Evolutionary conservation across 2,329 filamentous ascomycete genomes (phyloP), one percentile per base, ranked within the genome.

Genomic region (Drechslerella coelobrocha): DNA sequence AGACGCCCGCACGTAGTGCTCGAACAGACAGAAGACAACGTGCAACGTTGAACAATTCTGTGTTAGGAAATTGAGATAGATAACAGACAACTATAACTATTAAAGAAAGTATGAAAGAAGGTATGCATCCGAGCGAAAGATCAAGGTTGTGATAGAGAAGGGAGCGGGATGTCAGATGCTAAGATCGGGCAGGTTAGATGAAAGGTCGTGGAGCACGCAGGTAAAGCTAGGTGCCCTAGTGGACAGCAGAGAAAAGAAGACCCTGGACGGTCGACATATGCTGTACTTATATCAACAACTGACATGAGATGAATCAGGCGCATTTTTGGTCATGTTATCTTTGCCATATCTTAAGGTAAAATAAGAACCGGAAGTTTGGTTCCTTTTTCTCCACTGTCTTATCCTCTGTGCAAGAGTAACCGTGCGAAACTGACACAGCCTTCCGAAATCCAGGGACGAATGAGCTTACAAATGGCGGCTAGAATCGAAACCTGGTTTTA

Each of bases 151-250:
- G 24, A 19, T 34, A 29, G 24, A n/a, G 26, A 61, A 45, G 24
- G 23, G 31, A 61, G 48, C 43, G 21, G 31, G 27, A 24, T 17
- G 34, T 34, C 48, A 26, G 52, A 61, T 61, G 12, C 37, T 34
- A 31, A 41, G 23, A 53, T 61, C 52, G n/a, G 57, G 57, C 57
- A 61, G 57, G 48, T 53, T 53, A 24, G 17, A 61, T 31, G 43
- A 51, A 61, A 8, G 21, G 43, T 41, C 52, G 56, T 61, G 56
- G 45, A 51, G 56, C 6, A 61, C 21, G 57, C 37, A 50, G 26
- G 24, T 31, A 50, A 61, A 54, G 47, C 47, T 39, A n/a, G 57
- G 31, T 51, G 56, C 48, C 29, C 29, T 39, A 60, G 57, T 61
- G 21, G 48, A n/a, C 37, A 61, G 14, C n/a, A 29, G 24, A 14